Conservation (phyloP, 176 grass and related monocot species). For the Areca catechu region DNA sequence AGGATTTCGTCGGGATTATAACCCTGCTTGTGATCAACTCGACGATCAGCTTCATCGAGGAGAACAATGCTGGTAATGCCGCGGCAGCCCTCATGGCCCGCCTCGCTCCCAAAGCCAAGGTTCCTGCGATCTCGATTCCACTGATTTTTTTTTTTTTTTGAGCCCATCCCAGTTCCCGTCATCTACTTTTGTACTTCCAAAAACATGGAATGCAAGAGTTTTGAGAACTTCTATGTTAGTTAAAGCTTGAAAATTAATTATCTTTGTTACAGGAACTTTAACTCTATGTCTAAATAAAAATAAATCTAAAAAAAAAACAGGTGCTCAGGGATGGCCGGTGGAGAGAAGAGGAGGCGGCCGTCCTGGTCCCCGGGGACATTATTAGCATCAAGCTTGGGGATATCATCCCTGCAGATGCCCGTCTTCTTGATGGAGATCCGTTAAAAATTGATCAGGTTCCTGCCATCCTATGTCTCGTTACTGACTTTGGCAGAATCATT, state of each 20-base stretch:
- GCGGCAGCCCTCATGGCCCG: conserved; percentile 67
- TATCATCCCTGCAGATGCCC: conserved; percentile 64
- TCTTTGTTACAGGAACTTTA: no score
- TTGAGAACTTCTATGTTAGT: no score
- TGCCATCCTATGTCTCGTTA: neutral
- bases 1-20: conserved; percentile 72
- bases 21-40: conserved; percentile 65
- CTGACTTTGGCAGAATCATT: no score
- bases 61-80: conserved; percentile 70
- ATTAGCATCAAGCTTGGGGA: conserved; percentile 71
- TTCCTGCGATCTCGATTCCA: neutral
- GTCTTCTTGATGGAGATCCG: conserved; percentile 72
- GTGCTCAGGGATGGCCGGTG: conserved; percentile 51
- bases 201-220: no score
- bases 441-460: conserved; percentile 78
- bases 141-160: neutral
- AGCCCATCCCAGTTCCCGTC: no score
- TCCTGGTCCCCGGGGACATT: conserved; percentile 64
- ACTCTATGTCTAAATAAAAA: no score
- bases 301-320: conserved; percentile 10
- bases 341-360: conserved; percentile 54
- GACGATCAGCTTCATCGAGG: conserved; percentile 66
- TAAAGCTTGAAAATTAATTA: no score
- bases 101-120: conserved; percentile 71
- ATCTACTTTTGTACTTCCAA: no score